Base-by-base conservation (phyloP, 2,329 filamentous ascomycete genomes). In the Boeremia exigua region DNA sequence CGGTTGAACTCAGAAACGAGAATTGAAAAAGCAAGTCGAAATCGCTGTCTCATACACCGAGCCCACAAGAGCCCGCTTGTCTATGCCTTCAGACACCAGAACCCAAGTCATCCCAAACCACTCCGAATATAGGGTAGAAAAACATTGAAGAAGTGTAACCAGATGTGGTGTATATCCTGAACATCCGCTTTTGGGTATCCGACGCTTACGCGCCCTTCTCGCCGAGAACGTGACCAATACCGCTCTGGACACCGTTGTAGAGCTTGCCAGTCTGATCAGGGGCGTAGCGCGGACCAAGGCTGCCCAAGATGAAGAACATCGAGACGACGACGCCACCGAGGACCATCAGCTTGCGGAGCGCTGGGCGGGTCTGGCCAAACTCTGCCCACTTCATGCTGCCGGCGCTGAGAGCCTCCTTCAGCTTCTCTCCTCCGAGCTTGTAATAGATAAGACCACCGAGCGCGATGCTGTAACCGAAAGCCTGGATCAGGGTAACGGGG, bases 391-490 rank as follows among this genome's bases (percentile, higher is more conserved):
- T 85, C 73, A 92, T 89, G 71, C 83, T 82, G 50, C 83, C 88
- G 66, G 92, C 88, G 59, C 83, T 82, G 56, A 89, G 78, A 75
- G 94, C 92, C 72, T 89, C 89, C 82, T 89, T 93, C 72, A 96
- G 80, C 76, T 92, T 89, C 57, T 96, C 92, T 56, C 84, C 86
- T 54, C 91, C 90, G 58, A 94, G 87, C 84, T 93, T 93, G 84
- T 92, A 94, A 84, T 91, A 92, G 64, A 92, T 78, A 79, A 95
- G 90, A 70, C 90, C 91, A 60, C 80, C 82, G 28, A 94, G 85
- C 46, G 91, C 90, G 72, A 94, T 91, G 75, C 82, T 84, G 83
- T 94, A 95, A 65, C 91, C 91, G 73, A 94, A 92, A 75, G 90
- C 88, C 80, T 95, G 91, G 53, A 94, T 84, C 51, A 80, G 80